Evolutionary conservation across 1,284 basidiomycete species (phyloP), one percentile per base, ranked within the genome.

Genomic region (Coniferiporia sulphurascens): DNA sequence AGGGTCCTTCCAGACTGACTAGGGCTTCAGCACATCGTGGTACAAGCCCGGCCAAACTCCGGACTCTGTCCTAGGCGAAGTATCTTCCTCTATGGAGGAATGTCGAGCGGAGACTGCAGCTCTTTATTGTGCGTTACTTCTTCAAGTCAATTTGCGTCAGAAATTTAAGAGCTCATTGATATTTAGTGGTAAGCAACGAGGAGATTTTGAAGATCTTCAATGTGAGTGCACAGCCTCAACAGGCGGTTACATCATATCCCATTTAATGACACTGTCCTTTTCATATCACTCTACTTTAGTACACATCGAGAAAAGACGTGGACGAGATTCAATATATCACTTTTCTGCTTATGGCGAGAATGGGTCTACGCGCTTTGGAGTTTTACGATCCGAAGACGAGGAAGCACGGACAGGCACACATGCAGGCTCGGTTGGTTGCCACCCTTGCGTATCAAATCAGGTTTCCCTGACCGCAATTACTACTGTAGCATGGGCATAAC

Each of bases 351-450:
- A 93, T 94, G 91, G 88, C 86, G 13, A 83, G 90, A n/a, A 85
- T 84, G 38, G 92, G 91, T 60, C 72, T 94, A 19, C 80, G 86
- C 46, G 91, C 84, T 1, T 78, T 95, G 46, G 90, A 93, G 71
- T 92, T 79, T 70, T 95, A 89, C 64, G 89, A 95, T 68, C 91
- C 91, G 27, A 75, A 73, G 32, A 88, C 84, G 7, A 76, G 84
- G 71, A 92, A 91, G 72, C 91, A 93, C 67, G 89, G 91, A 17
- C 92, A 94, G 69, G 92, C 92, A n/a, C 92, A 94, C 69, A 94
- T 94, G 91, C 91, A 90, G 72, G 90, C 87, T 54, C 82, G 88
- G 87, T 89, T 69, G 50, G 74, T 63, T 55, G 17, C 45, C 22
- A 50, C 9, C 57, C 22, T 22, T 27, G 52, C 34, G 50, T 59